Evolutionary conservation across 805 yeast species (phyloP), one percentile per base, ranked within the genome.

Genomic region (Kuraishia ogatae): DNA sequence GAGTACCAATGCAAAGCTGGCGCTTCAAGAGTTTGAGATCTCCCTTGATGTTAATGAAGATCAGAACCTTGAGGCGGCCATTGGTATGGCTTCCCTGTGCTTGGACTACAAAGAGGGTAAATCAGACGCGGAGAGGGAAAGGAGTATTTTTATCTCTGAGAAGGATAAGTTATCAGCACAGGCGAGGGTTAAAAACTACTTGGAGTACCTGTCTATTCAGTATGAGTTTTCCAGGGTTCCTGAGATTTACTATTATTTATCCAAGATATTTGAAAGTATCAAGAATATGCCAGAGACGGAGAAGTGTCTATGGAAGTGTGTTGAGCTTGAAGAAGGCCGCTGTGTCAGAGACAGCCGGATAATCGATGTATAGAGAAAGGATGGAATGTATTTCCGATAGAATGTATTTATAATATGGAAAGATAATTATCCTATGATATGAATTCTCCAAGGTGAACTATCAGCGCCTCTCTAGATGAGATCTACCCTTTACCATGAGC

Each of bases 181-280:
- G n/a, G 81, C 85, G 2, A 70, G 88, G 57, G 65, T 82, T 62
- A 78, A 77, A 64, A 74, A 73, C 57, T 68, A 72, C 55, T 64
- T 80, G 54, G 81, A 78, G 47, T 62, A 62, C 55, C 59, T 74
- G 13, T 63, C 67, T 39, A 64, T 71, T 53, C 71, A 76, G 71
- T 79, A 77, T 39, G 63, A 61, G 53, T 78, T 76, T 7, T 61
- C 62, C 59, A 77, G 74, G 58, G 63, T 63, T 51, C 59, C 75
- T 2, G 96, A 89, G 66, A 75, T 85, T 13, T 86, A 92, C 87
- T 85, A 82, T 79, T 78, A 78, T 55, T 71, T 88, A 56, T 80
- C 89, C 1, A 68, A 75, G 59, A 76, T 87, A 22, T 86, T 86
- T 64, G 91, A 84, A 58, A 17, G 24, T 21, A 22, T 22, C 39